Percentiles rank a stretch among this genome's conserved stretches.
Conservation (phyloP, 345 rosid species). For the Rhodamnia rubescens region DNA sequence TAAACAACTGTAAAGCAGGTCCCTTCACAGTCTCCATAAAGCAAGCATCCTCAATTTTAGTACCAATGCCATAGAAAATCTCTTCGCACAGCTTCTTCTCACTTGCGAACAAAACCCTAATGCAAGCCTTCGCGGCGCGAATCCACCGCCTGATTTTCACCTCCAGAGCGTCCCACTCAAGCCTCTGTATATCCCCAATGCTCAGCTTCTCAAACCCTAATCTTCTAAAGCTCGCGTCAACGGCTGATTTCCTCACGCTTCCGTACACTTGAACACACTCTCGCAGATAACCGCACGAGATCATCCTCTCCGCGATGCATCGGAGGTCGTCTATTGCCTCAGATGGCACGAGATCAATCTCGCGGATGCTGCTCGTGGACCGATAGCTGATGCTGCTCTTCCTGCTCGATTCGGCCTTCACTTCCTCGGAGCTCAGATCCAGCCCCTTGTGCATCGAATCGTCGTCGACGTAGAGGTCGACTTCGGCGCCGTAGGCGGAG, state of each 20-base stretch:
- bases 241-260: conserved; percentile 72
- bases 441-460: neutral
- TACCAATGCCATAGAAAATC: conserved; percentile 62
- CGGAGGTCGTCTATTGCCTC: conserved; percentile 64
- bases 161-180: conserved; percentile 69
- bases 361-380: conserved; percentile 77
- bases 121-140: conserved; percentile 68
- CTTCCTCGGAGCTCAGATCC: neutral
- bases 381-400: conserved; percentile 31
- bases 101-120: conserved; percentile 71
- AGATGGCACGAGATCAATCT: conserved; percentile 68
- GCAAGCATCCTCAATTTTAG: conserved; percentile 59
- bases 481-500: neutral
- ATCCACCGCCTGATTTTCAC: conserved; percentile 84
- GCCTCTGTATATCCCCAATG: conserved; percentile 86
- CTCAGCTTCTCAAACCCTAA: conserved; percentile 83
- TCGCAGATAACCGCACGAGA: conserved; percentile 63
- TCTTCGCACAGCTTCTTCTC: conserved; percentile 80
- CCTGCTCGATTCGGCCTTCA: neutral
- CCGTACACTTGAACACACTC: conserved; percentile 94
- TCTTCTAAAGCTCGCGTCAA: conserved; percentile 55
- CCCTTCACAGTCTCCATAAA: conserved; percentile 83
- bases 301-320: conserved; percentile 68
- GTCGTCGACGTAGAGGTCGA: neutral
- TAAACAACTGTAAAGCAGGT: conserved; percentile 63